Base-by-base conservation (phyloP, 1,284 basidiomycete genomes). In the Leccinum subatratum region DNA sequence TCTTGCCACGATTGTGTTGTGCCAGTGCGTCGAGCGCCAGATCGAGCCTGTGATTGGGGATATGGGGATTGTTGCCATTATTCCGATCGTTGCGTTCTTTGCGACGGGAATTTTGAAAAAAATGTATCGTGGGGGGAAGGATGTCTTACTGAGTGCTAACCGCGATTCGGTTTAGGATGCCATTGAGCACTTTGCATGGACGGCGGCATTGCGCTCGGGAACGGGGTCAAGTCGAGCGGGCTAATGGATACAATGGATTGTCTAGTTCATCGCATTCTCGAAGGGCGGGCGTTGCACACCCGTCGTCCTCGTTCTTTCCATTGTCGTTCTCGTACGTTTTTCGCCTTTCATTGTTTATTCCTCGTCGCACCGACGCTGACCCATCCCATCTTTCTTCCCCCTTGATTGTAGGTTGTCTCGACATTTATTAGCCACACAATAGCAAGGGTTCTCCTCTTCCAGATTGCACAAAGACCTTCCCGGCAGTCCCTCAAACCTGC, bases 371-470 rank as follows among this genome's bases (percentile, higher is more conserved):
- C 6, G 45, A 48, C 71, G 51, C 22, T 62, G 58, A 66, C 20
- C 39, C 63, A 60, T 63, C 34, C 9, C 9, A n/a, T n/a, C n/a
- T n/a, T n/a, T n/a, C n/a, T n/a, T n/a, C 4, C 4, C 5, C 18
- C 42, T 6, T 42, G 42, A n/a, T 8, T 11, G 14, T 71, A 92
- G 89, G 77, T 93, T 67, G 83, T 94, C 64, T 94, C 92, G 18
- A 95, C 93, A 0, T 93, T 94, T 78, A 96, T 98, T 76, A 95
- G 93, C 72, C 95, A 98, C 79, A 97, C 95, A 2, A 98, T 99
- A 73, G 96, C 97, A 0, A 94, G 94, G 56, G 94, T 99, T 7
- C 85, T 99, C 25, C 86, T 99, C 96, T 28, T 5, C 4, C 4
- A n/a, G 9, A 97, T 99, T 68, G 97, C 96, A 1, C 88, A 92